Percentiles rank a stretch among this genome's conserved stretches.
Conservation (phyloP, 2,329 filamentous ascomycete species). For the Exophiala sp. region DNA sequence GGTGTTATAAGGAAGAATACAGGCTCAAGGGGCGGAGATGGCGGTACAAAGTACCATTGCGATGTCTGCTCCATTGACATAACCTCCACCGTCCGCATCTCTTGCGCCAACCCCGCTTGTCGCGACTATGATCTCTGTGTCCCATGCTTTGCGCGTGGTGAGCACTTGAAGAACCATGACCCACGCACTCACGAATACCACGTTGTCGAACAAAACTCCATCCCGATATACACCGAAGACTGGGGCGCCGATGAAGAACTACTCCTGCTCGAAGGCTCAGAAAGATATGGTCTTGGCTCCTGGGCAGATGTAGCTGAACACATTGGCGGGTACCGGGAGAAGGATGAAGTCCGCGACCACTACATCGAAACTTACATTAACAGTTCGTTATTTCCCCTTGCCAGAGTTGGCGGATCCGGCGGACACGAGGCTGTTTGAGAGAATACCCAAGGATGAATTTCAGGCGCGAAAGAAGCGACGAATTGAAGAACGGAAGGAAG, state of each 20-base stretch:
- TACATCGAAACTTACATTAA: conserved; percentile 85
- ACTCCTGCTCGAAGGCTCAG: conserved; percentile 84
- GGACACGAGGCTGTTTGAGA: conserved; percentile 70
- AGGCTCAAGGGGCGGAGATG: conserved; percentile 74
- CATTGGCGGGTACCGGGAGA: conserved; percentile 88
- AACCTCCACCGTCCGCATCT: conserved; percentile 92
- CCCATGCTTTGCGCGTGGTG: conserved; percentile 80
- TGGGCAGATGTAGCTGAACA: conserved; percentile 98
- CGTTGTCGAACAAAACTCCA: conserved; percentile 97
- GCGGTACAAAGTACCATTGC: conserved; percentile 91
- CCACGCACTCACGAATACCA: conserved; percentile 80
- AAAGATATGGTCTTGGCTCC: conserved; percentile 91
- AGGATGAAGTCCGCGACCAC: conserved; percentile 92
- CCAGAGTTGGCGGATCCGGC: conserved; percentile 78
- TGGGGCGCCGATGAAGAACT: conserved; percentile 98
- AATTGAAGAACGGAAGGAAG: conserved; percentile 87
- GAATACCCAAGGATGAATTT: conserved; percentile 84
- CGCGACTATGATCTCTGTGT: conserved; percentile 97
- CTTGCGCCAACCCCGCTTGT: conserved; percentile 76
- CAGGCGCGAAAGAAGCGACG: conserved; percentile 85
- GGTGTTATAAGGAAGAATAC: conserved; percentile 96
- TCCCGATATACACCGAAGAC: conserved; percentile 88
- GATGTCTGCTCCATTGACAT: conserved; percentile 96
- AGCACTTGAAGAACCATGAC: conserved; percentile 74
- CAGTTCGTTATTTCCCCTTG: conserved; percentile 74